Conservation (phyloP, 345 rosid species). For the Populus alba region DNA sequence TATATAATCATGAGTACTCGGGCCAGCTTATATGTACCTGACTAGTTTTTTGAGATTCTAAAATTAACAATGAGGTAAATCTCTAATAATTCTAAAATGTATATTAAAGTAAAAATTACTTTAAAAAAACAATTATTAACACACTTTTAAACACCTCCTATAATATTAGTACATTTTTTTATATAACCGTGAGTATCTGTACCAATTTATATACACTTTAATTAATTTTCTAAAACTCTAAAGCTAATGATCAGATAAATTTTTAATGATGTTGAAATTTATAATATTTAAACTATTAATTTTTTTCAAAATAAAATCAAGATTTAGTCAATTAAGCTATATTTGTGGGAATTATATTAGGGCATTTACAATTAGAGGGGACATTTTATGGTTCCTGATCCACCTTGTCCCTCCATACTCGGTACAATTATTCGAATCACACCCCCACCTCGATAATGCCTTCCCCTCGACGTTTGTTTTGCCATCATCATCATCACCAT, state of each 20-base stretch:
- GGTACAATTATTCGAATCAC: too few relatives aligned
- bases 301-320: accelerated
- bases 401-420: too few relatives aligned
- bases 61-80: accelerated
- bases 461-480: too few relatives aligned
- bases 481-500: too few relatives aligned
- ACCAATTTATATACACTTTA: accelerated
- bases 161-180: too few relatives aligned
- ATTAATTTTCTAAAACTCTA: accelerated
- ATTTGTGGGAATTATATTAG: too few relatives aligned
- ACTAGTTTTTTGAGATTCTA: accelerated
- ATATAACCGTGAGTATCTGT: accelerated
- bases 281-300: too few relatives aligned
- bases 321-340: too few relatives aligned
- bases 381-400: too few relatives aligned
- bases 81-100: accelerated
- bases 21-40: accelerated
- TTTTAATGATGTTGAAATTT: accelerated
- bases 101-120: too few relatives aligned
- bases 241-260: accelerated
- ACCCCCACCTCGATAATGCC: too few relatives aligned
- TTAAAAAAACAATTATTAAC: accelerated
- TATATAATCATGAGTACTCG: accelerated
- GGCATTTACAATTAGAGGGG: too few relatives aligned
- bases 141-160: accelerated